phyloP scores from a whole-genome alignment of 106 monocot species.

The Dendrobium catenatum region DNA sequence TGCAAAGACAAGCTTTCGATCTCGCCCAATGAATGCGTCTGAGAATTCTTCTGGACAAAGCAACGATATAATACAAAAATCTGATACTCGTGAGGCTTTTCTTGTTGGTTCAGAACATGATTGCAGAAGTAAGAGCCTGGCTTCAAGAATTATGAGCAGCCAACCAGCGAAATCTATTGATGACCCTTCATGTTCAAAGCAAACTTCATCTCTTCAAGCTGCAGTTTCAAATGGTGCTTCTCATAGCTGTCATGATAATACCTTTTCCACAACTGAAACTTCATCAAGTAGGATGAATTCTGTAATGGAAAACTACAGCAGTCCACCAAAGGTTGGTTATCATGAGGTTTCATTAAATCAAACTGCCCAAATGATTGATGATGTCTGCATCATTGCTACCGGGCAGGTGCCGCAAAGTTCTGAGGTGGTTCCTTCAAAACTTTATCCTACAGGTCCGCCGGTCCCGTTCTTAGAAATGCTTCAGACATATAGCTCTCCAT shows the following conservation, averaged over 20 bases:
- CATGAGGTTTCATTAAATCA: not conserved
- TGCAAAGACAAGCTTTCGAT: constrained; percentile 58
- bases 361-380: constrained; percentile 14
- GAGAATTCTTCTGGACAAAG: constrained; percentile 25
- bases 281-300: not conserved
- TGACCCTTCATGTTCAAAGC: constrained; percentile 26
- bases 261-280: not conserved
- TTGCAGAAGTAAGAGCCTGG: constrained; percentile 20
- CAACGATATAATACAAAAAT: constrained; percentile 15
- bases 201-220: constrained; percentile 22
- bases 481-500: constrained; percentile 18
- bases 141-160: constrained; percentile 20
- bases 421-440: constrained; percentile 26
- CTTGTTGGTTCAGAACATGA: constrained; percentile 11
- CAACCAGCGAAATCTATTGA: constrained; percentile 22
- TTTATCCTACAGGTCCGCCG: constrained; percentile 54
- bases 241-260: constrained; percentile 32
- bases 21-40: constrained; percentile 43
- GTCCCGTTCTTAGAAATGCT: constrained; percentile 37
- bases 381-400: constrained; percentile 13
- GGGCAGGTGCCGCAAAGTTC: constrained; percentile 24
- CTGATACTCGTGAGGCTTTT: constrained; percentile 19
- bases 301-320: not conserved
- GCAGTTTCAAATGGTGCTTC: constrained; percentile 30
- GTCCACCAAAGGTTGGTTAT: not conserved